Conservation (phyloP, 148 eudicot species). For the Tetragonia tetragonoides region DNA sequence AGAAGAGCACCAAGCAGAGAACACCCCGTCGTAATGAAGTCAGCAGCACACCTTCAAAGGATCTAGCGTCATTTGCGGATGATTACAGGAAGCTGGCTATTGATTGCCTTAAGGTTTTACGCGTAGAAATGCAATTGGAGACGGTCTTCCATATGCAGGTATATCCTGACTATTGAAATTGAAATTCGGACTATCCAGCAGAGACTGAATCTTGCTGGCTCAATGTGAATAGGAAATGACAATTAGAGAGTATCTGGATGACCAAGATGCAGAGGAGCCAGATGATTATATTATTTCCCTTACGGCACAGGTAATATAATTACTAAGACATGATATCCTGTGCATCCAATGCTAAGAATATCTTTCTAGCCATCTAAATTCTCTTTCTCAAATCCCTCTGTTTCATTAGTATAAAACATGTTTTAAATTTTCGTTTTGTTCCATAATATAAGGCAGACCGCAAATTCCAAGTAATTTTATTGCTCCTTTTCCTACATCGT, state of each 20-base stretch:
- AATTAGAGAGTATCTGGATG: slow-evolving; percentile 82
- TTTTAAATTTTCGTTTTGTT: too few relatives aligned
- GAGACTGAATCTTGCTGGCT: slow-evolving; percentile 14
- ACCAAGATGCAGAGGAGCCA: slow-evolving; percentile 99
- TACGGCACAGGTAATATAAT: slow-evolving; percentile 64
- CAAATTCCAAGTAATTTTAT: too few relatives aligned
- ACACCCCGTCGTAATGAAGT: slow-evolving; percentile 50
- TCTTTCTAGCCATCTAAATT: slow-evolving; percentile 1
- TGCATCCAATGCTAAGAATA: background rate
- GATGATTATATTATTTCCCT: slow-evolving; percentile 93
- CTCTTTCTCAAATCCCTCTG: slow-evolving; percentile 1
- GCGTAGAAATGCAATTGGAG: slow-evolving; percentile 93
- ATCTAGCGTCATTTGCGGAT: slow-evolving; percentile 82
- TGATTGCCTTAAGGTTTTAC: slow-evolving; percentile 97
- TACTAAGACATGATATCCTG: background rate
- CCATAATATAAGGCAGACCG: too few relatives aligned
- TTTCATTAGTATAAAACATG: background rate
- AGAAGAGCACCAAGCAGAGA: slow-evolving; percentile 41
- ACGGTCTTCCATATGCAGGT: slow-evolving; percentile 98
- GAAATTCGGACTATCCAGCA: background rate
- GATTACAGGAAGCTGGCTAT: slow-evolving; percentile 90
- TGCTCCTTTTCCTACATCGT: too few relatives aligned
- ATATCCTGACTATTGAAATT: slow-evolving; percentile 15
- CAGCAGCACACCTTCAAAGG: slow-evolving; percentile 52
- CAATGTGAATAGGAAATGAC: slow-evolving; percentile 74